A percentile compares a stretch with the other conserved stretches of the same genome.
phyloP scores from a whole-genome alignment of 345 rosid species.

The Arabidopsis thaliana region DNA sequence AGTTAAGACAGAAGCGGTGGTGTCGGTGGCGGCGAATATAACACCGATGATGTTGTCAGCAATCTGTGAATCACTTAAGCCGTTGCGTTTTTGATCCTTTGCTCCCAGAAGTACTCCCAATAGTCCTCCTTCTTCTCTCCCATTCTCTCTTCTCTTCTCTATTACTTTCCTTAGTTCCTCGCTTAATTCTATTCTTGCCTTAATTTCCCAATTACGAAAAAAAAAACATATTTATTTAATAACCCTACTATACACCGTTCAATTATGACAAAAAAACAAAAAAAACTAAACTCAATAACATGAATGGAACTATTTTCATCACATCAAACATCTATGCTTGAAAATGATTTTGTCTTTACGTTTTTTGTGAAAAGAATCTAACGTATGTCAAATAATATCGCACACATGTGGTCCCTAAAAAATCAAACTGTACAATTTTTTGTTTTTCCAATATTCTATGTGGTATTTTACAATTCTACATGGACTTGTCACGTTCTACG shows the following conservation, averaged over 20 bases:
- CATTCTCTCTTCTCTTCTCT: constrained; percentile 63
- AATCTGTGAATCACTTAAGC: constrained; percentile 77
- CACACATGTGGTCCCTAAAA: constrained; percentile 27
- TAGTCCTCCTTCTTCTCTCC: constrained; percentile 57
- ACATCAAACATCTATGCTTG: constrained; percentile 25
- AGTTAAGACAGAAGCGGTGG: constrained; percentile 85
- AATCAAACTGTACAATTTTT: not conserved
- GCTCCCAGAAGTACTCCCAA: constrained; percentile 66
- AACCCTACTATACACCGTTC: not conserved
- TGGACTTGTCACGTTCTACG: constrained; percentile 17
- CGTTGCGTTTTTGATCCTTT: constrained; percentile 49
- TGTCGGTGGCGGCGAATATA: constrained; percentile 94
- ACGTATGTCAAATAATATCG: constrained; percentile 28
- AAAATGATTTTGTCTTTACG: constrained; percentile 29
- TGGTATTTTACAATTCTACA: constrained; percentile 23
- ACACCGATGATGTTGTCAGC: constrained; percentile 94
- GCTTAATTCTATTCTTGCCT: constrained; percentile 77
- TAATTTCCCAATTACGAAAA: constrained; percentile 4
- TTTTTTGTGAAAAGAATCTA: constrained; percentile 42
- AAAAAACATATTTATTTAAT: not conserved
- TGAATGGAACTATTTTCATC: constrained; percentile 19
- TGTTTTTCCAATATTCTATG: not conserved
- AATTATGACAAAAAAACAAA: not conserved
- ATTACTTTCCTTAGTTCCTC: constrained; percentile 63
- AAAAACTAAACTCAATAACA: not conserved